These are phyloP conservation scores for Rhazya stricta DNA, from an alignment of 257 asterid species.

Conservation along the genomic window DNA sequence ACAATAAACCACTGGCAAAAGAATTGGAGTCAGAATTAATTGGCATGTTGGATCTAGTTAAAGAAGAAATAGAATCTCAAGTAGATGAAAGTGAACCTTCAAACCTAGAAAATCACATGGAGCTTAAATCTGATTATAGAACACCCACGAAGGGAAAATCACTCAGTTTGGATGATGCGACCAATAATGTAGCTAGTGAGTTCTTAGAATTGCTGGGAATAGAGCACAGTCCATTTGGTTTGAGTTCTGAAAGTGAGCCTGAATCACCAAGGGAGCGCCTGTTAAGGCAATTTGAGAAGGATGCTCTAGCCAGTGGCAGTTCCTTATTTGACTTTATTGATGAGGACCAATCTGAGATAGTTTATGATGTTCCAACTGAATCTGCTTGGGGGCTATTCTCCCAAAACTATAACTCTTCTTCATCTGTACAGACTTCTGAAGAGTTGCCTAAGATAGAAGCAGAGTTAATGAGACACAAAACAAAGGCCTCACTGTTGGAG, in stretches of 20 bases:
- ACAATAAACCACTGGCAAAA: conserved; percentile 46
- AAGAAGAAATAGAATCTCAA: conserved; percentile 52
- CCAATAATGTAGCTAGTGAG: conserved; percentile 63
- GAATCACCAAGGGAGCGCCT: conserved; percentile 89
- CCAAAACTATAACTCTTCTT: conserved; percentile 28
- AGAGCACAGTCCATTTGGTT: conserved; percentile 66
- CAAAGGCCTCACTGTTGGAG: conserved; percentile 60
- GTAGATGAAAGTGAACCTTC: conserved; percentile 42
- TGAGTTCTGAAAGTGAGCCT: conserved; percentile 84
- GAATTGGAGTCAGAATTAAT: conserved; percentile 64
- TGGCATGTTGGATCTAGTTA: conserved; percentile 40
- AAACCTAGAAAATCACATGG: conserved; percentile 31
- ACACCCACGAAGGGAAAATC: conserved; percentile 44
- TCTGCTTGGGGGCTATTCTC: conserved; percentile 47
- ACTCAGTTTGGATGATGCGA: conserved; percentile 50
- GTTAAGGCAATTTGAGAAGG: conserved; percentile 84
- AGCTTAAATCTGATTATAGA: conserved; percentile 27
- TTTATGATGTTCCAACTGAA: conserved; percentile 24
- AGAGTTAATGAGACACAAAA: conserved; percentile 35
- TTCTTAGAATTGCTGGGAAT: conserved; percentile 81
- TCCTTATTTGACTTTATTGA: conserved; percentile 58
- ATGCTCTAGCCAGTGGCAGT: conserved; percentile 61
- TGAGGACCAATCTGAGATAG: conserved; percentile 27
- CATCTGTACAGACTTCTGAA: conserved; percentile 24
- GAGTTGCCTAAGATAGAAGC: conserved; percentile 37